These are phyloP conservation scores for Sugiyamaella xylanicola DNA, from an alignment of 1,139 yeast genomes.

Conservation along the genomic window DNA sequence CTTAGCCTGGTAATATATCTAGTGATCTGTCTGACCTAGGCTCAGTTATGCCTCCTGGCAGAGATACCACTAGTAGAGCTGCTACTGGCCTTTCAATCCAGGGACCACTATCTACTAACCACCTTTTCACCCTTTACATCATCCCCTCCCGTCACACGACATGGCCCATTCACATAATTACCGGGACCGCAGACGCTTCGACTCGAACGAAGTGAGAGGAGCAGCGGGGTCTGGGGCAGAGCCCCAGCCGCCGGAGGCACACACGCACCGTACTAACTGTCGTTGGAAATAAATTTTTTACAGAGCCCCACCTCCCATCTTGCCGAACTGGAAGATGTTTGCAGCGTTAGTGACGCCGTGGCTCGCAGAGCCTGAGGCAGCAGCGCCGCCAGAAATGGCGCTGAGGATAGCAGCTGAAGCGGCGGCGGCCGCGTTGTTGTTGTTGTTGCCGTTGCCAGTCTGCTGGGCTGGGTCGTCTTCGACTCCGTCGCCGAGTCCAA, in stretches of 20 bases:
- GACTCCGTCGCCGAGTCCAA: constrained; percentile 43
- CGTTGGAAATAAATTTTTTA: too few relatives aligned
- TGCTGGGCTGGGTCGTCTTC: constrained; percentile 24
- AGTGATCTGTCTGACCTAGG: too few relatives aligned
- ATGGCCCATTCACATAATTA: too few relatives aligned
- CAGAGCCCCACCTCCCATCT: constrained; percentile 38
- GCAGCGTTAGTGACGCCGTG: constrained; percentile 33
- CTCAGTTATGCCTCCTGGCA: too few relatives aligned
- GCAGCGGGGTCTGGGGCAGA: neutral
- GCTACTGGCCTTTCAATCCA: too few relatives aligned
- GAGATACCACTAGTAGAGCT: too few relatives aligned
- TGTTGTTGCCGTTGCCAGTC: constrained; percentile 6
- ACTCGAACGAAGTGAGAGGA: neutral
- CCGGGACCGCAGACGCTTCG: too few relatives aligned
- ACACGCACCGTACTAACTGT: too few relatives aligned
- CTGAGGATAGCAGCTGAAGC: constrained; percentile 20
- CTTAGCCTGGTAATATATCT: too few relatives aligned
- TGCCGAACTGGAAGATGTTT: constrained; percentile 40
- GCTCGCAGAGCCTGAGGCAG: constrained; percentile 5
- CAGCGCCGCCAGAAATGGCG: constrained; percentile 12
- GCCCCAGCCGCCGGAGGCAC: constrained; percentile 2
- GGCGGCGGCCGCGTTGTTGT: constrained; percentile 17
- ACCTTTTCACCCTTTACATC: too few relatives aligned
- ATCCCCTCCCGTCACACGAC: too few relatives aligned
- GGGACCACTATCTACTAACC: too few relatives aligned